These are phyloP conservation scores for Ophiosphaerella korrae DNA, from an alignment of 2,329 filamentous ascomycete species.

Conservation along the genomic window DNA sequence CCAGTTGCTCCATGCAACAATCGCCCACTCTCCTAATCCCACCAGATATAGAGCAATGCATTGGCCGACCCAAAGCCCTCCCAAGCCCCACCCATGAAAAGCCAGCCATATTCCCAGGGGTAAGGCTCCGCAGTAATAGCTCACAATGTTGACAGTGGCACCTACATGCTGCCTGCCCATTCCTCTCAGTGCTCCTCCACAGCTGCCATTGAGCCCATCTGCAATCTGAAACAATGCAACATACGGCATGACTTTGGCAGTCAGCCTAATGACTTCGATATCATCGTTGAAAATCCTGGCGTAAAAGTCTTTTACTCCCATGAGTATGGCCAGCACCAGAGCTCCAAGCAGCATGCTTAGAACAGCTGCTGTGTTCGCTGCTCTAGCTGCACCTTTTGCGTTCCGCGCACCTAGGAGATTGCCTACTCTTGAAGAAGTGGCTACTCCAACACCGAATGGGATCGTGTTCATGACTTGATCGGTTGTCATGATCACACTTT, in stretches of 20 bases:
- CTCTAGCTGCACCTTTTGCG: conserved; percentile 67
- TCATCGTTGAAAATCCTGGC: conserved; percentile 84
- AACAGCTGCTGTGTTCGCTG: conserved; percentile 76
- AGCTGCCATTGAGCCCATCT: conserved; percentile 83
- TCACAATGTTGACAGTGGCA: conserved; percentile 78
- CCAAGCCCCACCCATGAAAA: conserved; percentile 82
- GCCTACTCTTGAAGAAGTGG: conserved; percentile 76
- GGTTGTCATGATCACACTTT: conserved; percentile 87
- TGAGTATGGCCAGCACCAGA: conserved; percentile 69
- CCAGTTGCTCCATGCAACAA: conserved; percentile 81
- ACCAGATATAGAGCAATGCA: conserved; percentile 76
- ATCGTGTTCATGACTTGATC: conserved; percentile 86
- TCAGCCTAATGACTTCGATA: conserved; percentile 70
- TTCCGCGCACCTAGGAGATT: conserved; percentile 76
- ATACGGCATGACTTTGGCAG: conserved; percentile 78
- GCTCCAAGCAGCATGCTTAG: conserved; percentile 72
- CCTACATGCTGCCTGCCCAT: conserved; percentile 89
- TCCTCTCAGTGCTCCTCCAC: conserved; percentile 78
- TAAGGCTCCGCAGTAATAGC: conserved; percentile 82
- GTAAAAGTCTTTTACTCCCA: conserved; percentile 74
- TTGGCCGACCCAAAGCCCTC: conserved; percentile 82
- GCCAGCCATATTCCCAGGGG: conserved; percentile 84
- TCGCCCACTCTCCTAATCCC: conserved; percentile 76
- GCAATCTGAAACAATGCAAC: conserved; percentile 91
- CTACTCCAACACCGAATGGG: conserved; percentile 84